phyloP scores from a whole-genome alignment of 345 rosid species.

The Eucalyptus pauciflora region DNA sequence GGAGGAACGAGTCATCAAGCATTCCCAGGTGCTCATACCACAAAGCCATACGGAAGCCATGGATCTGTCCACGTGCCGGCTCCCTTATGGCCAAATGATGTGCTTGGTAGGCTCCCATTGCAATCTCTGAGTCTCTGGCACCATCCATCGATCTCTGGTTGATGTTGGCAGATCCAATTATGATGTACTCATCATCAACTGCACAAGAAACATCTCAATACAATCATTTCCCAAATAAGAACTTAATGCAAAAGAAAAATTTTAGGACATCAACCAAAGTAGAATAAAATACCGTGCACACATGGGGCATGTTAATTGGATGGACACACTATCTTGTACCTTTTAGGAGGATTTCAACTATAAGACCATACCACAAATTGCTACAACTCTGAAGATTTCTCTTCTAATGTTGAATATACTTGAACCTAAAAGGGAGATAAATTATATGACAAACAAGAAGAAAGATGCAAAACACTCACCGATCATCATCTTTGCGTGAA shows the following conservation, averaged over 20 bases:
- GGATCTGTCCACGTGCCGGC: slow-evolving; percentile 90
- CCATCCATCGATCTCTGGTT: slow-evolving; percentile 99
- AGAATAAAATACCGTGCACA: neutral
- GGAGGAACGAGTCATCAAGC: slow-evolving; percentile 71
- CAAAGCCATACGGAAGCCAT: slow-evolving; percentile 88
- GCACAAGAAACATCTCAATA: neutral
- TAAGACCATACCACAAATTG: neutral
- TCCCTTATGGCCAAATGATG: slow-evolving; percentile 59
- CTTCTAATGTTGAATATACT: neutral
- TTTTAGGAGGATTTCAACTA: neutral
- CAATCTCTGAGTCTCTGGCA: slow-evolving; percentile 96
- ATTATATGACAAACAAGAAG: neutral
- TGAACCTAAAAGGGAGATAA: neutral
- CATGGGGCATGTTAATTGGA: neutral
- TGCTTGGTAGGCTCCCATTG: slow-evolving; percentile 97
- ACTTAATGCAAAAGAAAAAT: neutral
- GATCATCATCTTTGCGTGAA: slow-evolving; percentile 97
- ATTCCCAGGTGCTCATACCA: slow-evolving; percentile 98
- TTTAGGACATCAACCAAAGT: neutral
- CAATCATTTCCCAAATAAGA: neutral
- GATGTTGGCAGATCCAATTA: slow-evolving; percentile 93
- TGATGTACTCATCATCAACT: slow-evolving; percentile 98
- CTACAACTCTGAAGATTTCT: neutral
- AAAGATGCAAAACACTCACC: slow-evolving; percentile 25
- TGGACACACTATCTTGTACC: neutral